Conservation (phyloP, 805 yeast species). For the Lachancea meyersii region DNA sequence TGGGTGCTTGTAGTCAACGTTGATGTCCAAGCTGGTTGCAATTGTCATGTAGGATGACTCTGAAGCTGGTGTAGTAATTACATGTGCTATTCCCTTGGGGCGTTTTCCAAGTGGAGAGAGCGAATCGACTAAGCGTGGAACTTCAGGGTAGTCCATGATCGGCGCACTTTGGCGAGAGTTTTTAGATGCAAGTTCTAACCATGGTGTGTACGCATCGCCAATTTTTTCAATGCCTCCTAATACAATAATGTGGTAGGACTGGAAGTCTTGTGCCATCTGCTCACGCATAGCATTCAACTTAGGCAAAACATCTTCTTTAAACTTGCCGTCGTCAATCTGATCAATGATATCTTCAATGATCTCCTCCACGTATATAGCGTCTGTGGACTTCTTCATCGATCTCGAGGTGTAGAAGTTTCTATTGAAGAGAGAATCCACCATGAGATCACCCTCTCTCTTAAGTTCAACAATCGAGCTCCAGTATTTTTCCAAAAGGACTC, state of each 20-base stretch:
- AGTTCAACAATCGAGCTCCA: conserved; percentile 35
- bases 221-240: conserved; percentile 60
- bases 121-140: conserved; percentile 50
- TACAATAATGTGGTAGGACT: conserved; percentile 61
- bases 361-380: conserved; percentile 56
- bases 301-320: conserved; percentile 31
- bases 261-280: conserved; percentile 42
- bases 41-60: conserved; percentile 69
- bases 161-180: not conserved
- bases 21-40: conserved; percentile 50
- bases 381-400: conserved; percentile 61
- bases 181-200: conserved; percentile 19
- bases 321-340: conserved; percentile 50
- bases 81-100: conserved; percentile 47
- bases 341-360: conserved; percentile 44
- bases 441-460: conserved; percentile 39
- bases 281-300: conserved; percentile 42
- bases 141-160: conserved; percentile 22
- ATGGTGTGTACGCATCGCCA: conserved; percentile 24
- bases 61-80: conserved; percentile 74
- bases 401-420: conserved; percentile 48
- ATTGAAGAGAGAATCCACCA: conserved; percentile 60
- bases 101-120: conserved; percentile 50
- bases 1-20: conserved; percentile 38
- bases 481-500: conserved; percentile 44